Conservation (phyloP, 2,329 filamentous ascomycete genomes). For the Nothophoma quercina region DNA sequence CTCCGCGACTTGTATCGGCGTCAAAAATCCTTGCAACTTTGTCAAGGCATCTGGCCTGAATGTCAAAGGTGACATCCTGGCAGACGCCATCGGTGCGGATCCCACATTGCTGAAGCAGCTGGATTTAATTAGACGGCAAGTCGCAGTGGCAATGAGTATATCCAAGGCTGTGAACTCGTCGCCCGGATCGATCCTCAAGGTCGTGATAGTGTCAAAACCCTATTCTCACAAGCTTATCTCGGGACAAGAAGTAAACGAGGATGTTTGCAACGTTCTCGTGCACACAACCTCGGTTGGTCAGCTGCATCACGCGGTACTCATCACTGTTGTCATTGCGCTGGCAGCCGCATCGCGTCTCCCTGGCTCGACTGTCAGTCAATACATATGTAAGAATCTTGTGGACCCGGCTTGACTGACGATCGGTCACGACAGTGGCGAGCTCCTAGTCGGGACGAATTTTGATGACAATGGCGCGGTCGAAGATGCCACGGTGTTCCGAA, state of each 20-base stretch:
- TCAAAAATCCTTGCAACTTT: background rate
- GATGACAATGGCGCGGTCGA: background rate
- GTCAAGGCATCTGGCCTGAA: background rate
- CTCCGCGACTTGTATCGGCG: background rate
- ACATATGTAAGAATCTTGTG: background rate
- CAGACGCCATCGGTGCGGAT: background rate
- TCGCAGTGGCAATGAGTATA: background rate
- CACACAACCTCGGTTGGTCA: background rate
- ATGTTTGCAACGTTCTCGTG: background rate
- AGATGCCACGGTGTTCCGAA: background rate
- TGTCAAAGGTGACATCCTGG: background rate
- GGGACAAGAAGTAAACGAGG: background rate
- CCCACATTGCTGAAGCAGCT: background rate
- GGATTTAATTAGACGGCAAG: background rate
- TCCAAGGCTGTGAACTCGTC: background rate
- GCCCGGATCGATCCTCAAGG: background rate
- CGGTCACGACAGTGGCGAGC: background rate
- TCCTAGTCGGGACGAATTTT: background rate
- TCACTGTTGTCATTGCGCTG: background rate
- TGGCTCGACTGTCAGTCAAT: background rate
- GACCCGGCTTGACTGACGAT: background rate
- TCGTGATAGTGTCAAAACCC: background rate
- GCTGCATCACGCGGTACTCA: background rate
- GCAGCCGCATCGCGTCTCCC: background rate
- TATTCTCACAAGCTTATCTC: background rate